A percentile compares a stretch with the other conserved stretches of the same genome.
Conservation (phyloP, 2,329 filamentous ascomycete genomes). For the Ophiocordyceps unilateralis region DNA sequence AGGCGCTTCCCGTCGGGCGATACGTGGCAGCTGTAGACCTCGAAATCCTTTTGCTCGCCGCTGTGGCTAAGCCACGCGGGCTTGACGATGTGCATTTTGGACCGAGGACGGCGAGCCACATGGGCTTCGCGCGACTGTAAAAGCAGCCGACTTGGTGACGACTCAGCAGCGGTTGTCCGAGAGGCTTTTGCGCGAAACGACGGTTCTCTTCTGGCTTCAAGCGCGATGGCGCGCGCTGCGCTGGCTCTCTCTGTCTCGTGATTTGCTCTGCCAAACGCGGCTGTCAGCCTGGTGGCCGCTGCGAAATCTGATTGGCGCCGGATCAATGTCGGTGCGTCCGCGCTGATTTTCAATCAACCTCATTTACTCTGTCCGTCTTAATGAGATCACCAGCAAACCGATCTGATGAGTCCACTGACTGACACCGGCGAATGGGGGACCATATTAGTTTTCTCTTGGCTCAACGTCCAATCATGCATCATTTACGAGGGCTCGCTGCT, state of each 20-base stretch:
- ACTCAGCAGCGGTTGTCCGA: too few relatives aligned
- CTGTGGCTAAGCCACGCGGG: constrained; percentile 91
- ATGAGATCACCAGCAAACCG: too few relatives aligned
- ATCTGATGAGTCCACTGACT: too few relatives aligned
- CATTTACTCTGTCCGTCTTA: too few relatives aligned
- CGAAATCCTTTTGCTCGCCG: constrained; percentile 94
- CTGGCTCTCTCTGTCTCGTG: neutral
- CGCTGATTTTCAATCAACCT: too few relatives aligned
- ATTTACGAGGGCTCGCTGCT: too few relatives aligned
- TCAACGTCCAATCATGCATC: too few relatives aligned
- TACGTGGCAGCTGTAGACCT: constrained; percentile 96
- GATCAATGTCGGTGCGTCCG: neutral
- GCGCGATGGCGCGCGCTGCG: neutral
- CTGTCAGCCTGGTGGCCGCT: neutral
- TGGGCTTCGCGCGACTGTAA: constrained; percentile 1
- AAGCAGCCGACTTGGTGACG: neutral
- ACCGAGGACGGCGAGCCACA: constrained; percentile 2
- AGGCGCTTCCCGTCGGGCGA: constrained; percentile 85
- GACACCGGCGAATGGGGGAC: too few relatives aligned
- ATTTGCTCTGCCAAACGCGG: neutral
- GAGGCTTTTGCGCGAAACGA: too few relatives aligned
- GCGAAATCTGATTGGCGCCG: neutral
- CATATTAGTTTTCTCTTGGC: too few relatives aligned
- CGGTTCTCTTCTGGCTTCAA: neutral
- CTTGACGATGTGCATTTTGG: constrained; percentile 76